A percentile compares a stretch with the other conserved stretches of the same genome.
These are phyloP conservation scores for Xylariaceae sp. DNA, from an alignment of 2,329 filamentous ascomycete genomes.

Conservation along the genomic window DNA sequence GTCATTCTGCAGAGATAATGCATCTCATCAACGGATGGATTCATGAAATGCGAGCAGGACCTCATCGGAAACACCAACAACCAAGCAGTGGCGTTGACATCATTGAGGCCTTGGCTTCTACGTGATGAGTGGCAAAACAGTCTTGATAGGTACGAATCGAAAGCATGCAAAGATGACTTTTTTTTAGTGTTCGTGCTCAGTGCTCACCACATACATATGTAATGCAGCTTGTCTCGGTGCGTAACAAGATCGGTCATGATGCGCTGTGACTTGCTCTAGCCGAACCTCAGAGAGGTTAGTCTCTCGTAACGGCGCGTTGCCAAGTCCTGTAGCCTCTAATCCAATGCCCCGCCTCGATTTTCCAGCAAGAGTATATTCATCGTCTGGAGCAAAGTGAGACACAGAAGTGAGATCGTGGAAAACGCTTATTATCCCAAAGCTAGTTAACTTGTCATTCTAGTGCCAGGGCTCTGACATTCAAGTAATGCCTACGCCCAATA, in stretches of 20 bases:
- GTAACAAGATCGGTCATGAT: conserved; percentile 7
- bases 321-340: conserved; percentile 1
- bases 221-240: conserved; percentile 12
- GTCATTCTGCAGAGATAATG: too few relatives aligned
- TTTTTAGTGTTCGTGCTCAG: neutral
- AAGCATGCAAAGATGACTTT: neutral
- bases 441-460: neutral
- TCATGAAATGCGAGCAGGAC: neutral
- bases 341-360: neutral
- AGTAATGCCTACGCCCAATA: neutral
- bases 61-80: neutral
- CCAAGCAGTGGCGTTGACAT: neutral
- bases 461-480: neutral
- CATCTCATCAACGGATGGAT: too few relatives aligned
- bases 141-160: neutral
- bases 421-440: neutral
- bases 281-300: conserved; percentile 16
- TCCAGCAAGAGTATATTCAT: too few relatives aligned
- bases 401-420: neutral
- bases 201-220: too few relatives aligned
- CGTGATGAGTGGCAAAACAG: too few relatives aligned
- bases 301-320: conserved; percentile 1
- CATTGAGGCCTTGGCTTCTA: neutral
- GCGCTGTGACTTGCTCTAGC: conserved; percentile 17
- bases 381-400: neutral